Evolutionary conservation across 768 basidiomycete species (phyloP), one percentile per base, ranked within the genome.

Genomic region (Termitomyces sp.): DNA sequence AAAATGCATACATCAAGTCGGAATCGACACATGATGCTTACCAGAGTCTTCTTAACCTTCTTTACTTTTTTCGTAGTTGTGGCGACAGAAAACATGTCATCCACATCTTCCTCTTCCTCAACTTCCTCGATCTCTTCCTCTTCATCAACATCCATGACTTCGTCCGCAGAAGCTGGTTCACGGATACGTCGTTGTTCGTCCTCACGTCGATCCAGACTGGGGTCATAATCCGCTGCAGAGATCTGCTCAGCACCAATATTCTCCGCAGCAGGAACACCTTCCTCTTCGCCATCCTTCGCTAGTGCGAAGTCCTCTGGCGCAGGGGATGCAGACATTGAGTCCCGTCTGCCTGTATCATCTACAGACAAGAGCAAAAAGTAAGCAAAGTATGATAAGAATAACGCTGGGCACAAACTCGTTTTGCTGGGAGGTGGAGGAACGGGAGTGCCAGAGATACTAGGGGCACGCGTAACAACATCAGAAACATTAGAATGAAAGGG

Each of bases 11-110:
- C 51, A 43, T 41, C 32, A 11, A 5, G 55, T 34, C 19, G 42
- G 21, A 28, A 25, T 46, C 41, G 49, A 56, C 14, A 41, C 7
- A 12, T 14, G 5, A 64, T 44, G 70, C 82, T 58, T 64, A 86
- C 84, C 50, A 73, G 66, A 7, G 80, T 77, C 66, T 77, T 82
- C 75, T 79, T 86, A 9, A 77, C 68, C 57, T 81, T 86, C 66
- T 81, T 85, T 66, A 76, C 79, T 67, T 80, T 82, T 62, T 80
- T 78, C 39, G 59, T 61, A 23, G 66, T 65, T 17, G 68, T 63
- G 7, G 73, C 76, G 21, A 91, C 78, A 23, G 93, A 87, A 64
- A 98, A 98, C 94, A 99, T 98, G 68, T 98, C 96, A 59, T 96
- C 93, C 1, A 96, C 79, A 35, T 94, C 91, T 3, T 93, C 91